Evolutionary conservation across 2,329 filamentous ascomycete species (phyloP).

Genomic region (Amauroascus verrucosus): DNA sequence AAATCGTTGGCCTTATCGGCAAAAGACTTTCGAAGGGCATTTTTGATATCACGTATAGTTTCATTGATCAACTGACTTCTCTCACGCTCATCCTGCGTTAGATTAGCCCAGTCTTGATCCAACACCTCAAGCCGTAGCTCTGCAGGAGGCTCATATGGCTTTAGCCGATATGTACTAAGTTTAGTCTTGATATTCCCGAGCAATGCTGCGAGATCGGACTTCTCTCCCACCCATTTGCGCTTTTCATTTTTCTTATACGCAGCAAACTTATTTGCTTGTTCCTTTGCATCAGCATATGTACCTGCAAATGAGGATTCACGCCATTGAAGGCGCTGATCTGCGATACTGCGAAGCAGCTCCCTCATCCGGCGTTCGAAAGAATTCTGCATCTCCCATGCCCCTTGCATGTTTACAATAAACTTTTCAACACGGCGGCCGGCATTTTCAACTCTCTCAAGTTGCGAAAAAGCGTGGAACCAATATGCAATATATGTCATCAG

Average conservation of each 20-base stretch:
- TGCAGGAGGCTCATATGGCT: slow-evolving; percentile 79
- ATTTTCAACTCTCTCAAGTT: slow-evolving; percentile 98
- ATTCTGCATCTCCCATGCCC: slow-evolving; percentile 99
- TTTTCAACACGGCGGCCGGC: slow-evolving; percentile 93
- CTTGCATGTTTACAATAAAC: slow-evolving; percentile 97
- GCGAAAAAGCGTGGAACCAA: slow-evolving; percentile 99
- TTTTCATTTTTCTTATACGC: slow-evolving; percentile 87
- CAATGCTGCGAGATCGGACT: slow-evolving; percentile 85
- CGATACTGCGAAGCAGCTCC: slow-evolving; percentile 64
- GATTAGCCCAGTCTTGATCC: slow-evolving; percentile 67
- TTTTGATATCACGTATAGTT: slow-evolving; percentile 97
- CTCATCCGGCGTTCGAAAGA: slow-evolving; percentile 87
- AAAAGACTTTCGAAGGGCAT: slow-evolving; percentile 80
- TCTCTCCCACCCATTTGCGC: slow-evolving; percentile 92
- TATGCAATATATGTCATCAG: slow-evolving; percentile 99
- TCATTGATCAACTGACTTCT: slow-evolving; percentile 94
- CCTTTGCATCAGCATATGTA: slow-evolving; percentile 85
- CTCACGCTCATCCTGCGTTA: slow-evolving; percentile 76
- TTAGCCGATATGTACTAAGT: slow-evolving; percentile 81
- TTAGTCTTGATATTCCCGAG: slow-evolving; percentile 99
- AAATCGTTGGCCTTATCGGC: slow-evolving; percentile 98
- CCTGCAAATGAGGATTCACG: slow-evolving; percentile 73
- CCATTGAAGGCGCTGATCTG: slow-evolving; percentile 65
- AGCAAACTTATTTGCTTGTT: slow-evolving; percentile 69
- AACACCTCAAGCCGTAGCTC: slow-evolving; percentile 73